phyloP scores from a whole-genome alignment of 208 protist genomes.

The Leishmania aethiopica region DNA sequence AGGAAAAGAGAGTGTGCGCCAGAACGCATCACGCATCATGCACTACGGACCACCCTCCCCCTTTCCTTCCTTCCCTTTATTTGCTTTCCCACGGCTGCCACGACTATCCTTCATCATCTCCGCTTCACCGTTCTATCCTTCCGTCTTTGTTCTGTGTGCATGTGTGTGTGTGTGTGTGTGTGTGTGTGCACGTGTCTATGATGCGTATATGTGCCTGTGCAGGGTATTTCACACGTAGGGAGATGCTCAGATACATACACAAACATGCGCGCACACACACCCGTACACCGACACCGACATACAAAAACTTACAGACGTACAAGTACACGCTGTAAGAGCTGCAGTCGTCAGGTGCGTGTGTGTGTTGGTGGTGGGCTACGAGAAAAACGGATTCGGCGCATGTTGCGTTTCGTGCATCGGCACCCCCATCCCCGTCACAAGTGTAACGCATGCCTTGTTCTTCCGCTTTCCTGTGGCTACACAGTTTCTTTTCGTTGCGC shows the following conservation, averaged over 20 bases:
- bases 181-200: background rate
- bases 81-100: too few relatives aligned
- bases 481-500: background rate
- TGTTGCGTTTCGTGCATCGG: background rate
- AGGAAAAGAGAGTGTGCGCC: background rate
- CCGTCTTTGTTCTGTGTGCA: background rate
- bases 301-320: background rate
- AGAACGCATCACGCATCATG: too few relatives aligned
- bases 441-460: background rate
- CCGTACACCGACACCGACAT: background rate
- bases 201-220: background rate
- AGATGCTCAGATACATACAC: too few relatives aligned
- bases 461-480: background rate
- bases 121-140: background rate
- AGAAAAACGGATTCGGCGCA: background rate
- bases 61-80: too few relatives aligned
- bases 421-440: background rate
- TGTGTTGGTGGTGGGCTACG: background rate
- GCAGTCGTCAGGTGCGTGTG: background rate
- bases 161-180: background rate
- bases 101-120: background rate
- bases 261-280: background rate
- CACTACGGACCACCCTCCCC: too few relatives aligned
- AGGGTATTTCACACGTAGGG: background rate
- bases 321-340: background rate